Evolutionary conservation across 441 rosid genomes (phyloP), one percentile per base, ranked within the genome.

Genomic region (Breynia disticha): DNA sequence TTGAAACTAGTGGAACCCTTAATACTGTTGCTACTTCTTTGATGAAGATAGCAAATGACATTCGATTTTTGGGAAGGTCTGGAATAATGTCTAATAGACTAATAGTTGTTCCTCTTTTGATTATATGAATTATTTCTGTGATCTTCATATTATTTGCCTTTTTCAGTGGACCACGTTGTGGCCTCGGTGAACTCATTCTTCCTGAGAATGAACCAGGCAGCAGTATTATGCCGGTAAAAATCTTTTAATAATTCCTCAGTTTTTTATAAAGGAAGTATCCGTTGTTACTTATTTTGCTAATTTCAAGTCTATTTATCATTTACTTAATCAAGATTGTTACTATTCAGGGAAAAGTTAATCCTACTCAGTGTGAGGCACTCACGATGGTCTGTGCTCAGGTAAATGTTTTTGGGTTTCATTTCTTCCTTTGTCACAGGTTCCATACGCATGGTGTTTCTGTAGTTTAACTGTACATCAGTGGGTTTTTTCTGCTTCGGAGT

Each of bases 201-300:
- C 98, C 97, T 63, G 98, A 91, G 84, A 91, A 91, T 69, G 98
- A 91, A 77, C 97, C 94, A 14, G 97, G 98, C 62, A 91, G 98
- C 87, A 91, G 95, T 69, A 91, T 88, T 54, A 91, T 91, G 98
- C 95, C 95, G 49, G 97, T 80, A 76, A 66, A 72, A 68, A 54
- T 54, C 41, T 48, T 70, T n/a, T 11, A n/a, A 28, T 28, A 4
- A 5, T 9, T 64, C n/a, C 18, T 24, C 16, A 12, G 2, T 51
- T 32, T 11, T 28, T 11, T 14, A 16, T 3, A 28, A 45, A 45
- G 16, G 48, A 11, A 19, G 1, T 11, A 14, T 15, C 8, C 28
- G 18, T 20, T 19, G 54, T 24, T 12, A 16, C 16, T 32, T 2
- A 16, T 24, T 41, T 49, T 18, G 38, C 44, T 51, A 28, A 32